Percentiles rank a stretch among this genome's conserved stretches.
Evolutionary conservation across 2,329 filamentous ascomycete genomes (phyloP).

Genomic region (Nemania sp.): DNA sequence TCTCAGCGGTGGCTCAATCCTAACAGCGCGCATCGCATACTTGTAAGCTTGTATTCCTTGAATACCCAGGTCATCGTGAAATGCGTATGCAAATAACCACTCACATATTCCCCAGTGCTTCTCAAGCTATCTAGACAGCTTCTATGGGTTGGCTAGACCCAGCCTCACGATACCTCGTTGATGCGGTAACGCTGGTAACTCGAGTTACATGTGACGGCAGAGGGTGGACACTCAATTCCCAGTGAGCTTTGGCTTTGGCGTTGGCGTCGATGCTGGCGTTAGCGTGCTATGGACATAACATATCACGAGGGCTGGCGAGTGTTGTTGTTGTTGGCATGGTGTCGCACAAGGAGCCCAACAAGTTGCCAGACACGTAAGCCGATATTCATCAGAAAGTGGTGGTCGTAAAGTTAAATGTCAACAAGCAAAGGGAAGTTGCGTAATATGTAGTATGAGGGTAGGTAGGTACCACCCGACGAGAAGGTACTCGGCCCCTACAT

Average conservation of each 20-base stretch:
- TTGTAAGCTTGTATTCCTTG: not conserved
- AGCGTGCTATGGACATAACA: not conserved
- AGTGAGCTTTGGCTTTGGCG: not conserved
- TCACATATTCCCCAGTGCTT: conserved; percentile 20
- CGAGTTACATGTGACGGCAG: not conserved
- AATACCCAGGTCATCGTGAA: not conserved
- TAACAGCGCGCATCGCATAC: conserved; percentile 22
- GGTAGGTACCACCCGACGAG: too few species aligned
- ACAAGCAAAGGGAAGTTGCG: too few species aligned
- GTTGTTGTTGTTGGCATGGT: not conserved
- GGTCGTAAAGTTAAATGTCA: not conserved
- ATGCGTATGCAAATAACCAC: not conserved
- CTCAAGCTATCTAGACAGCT: not conserved
- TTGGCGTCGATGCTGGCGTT: too few species aligned
- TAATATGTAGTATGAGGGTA: too few species aligned
- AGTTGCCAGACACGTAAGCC: not conserved
- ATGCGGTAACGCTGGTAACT: not conserved
- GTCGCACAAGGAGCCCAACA: not conserved
- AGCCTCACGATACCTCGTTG: not conserved
- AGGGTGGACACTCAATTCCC: not conserved
- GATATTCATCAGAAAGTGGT: not conserved
- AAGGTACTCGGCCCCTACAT: too few species aligned
- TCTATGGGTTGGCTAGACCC: not conserved
- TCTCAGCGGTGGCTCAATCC: conserved; percentile 79
- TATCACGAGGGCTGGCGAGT: not conserved